These are phyloP conservation scores for Tetrapisispora nanseiensis DNA, from an alignment of 805 yeast genomes.

Conservation along the genomic window DNA sequence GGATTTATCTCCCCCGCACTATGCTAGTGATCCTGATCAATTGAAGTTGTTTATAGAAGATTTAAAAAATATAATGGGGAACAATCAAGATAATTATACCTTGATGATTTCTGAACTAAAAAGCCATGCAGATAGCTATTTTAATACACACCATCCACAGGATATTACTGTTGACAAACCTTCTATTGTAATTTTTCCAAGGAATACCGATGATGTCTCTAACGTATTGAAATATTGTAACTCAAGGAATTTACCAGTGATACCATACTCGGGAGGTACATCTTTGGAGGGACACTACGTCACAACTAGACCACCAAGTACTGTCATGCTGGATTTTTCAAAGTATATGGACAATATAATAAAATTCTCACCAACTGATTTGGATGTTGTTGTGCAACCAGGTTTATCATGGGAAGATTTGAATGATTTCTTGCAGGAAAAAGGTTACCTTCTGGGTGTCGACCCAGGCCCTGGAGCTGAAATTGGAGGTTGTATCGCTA, in stretches of 20 bases:
- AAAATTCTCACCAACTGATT: conserved; percentile 48
- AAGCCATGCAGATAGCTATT: conserved; percentile 51
- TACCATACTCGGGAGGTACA: conserved; percentile 74
- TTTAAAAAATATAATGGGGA: conserved; percentile 33
- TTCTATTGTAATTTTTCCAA: conserved; percentile 49
- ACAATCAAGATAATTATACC: conserved; percentile 27
- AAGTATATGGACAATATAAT: conserved; percentile 47
- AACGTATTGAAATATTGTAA: conserved; percentile 52
- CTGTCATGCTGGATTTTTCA: conserved; percentile 50
- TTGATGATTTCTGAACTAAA: conserved; percentile 34
- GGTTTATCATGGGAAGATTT: conserved; percentile 75
- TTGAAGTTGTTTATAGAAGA: conserved; percentile 34
- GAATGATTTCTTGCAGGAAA: conserved; percentile 39
- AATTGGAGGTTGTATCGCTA: conserved; percentile 70
- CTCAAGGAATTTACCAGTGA: conserved; percentile 52
- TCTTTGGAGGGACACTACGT: conserved; percentile 76
- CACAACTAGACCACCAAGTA: conserved; percentile 58
- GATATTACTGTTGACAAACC: conserved; percentile 45
- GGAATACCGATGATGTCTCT: conserved; percentile 57
- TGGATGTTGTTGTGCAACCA: conserved; percentile 67
- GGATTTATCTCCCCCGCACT: conserved; percentile 16
- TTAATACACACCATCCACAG: conserved; percentile 52
- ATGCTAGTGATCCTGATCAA: conserved; percentile 32
- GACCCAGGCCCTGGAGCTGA: conserved; percentile 77
- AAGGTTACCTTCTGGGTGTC: conserved; percentile 58